Evolutionary conservation across 2,329 filamentous ascomycete species (phyloP).

Genomic region (Thermoascus crustaceus): DNA sequence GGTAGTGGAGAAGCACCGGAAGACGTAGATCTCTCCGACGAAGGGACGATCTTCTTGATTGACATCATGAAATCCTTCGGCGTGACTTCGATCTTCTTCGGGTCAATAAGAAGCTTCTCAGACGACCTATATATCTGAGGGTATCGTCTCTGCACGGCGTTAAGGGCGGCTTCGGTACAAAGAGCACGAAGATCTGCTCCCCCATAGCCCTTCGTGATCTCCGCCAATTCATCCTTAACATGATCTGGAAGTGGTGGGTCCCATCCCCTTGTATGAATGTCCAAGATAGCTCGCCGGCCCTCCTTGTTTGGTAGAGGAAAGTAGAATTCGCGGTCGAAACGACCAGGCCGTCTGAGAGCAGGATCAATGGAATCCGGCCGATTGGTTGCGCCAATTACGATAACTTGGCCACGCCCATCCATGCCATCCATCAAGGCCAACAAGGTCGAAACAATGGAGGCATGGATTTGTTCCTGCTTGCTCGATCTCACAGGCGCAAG

Average conservation of each 20-base stretch:
- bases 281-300: slow-evolving; percentile 74
- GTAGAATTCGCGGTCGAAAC: slow-evolving; percentile 97
- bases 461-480: slow-evolving; percentile 98
- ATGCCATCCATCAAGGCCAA: slow-evolving; percentile 94
- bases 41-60: slow-evolving; percentile 91
- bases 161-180: slow-evolving; percentile 91
- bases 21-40: slow-evolving; percentile 80
- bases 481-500: slow-evolving; percentile 91
- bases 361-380: slow-evolving; percentile 94
- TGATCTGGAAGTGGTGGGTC: slow-evolving; percentile 61
- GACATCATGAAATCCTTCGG: slow-evolving; percentile 97
- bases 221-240: slow-evolving; percentile 75
- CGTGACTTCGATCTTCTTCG: slow-evolving; percentile 72
- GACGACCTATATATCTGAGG: slow-evolving; percentile 91
- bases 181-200: slow-evolving; percentile 90
- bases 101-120: slow-evolving; percentile 82
- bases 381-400: slow-evolving; percentile 98
- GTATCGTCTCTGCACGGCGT: slow-evolving; percentile 90
- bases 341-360: slow-evolving; percentile 83
- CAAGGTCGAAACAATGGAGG: slow-evolving; percentile 92
- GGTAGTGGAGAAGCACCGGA: slow-evolving; percentile 77
- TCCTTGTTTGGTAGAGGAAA: slow-evolving; percentile 82
- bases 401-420: slow-evolving; percentile 96
- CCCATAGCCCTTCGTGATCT: slow-evolving; percentile 90
- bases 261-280: slow-evolving; percentile 95